phyloP scores from a whole-genome alignment of 345 rosid species.

The Gossypium turneri region DNA sequence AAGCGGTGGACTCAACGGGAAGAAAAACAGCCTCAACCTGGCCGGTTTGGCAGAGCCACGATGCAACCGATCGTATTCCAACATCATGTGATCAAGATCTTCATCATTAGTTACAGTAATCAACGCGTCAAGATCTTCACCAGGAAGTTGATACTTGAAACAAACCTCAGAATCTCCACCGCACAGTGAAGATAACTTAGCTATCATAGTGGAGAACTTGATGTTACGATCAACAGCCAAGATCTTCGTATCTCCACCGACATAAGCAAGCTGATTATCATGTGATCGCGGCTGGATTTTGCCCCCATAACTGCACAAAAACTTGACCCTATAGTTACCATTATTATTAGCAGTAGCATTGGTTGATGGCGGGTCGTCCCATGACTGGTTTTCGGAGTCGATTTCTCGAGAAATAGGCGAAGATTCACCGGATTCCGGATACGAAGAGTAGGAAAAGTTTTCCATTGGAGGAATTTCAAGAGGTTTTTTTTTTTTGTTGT shows the following conservation, averaged over 20 bases:
- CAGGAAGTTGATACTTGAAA: constrained; percentile 67
- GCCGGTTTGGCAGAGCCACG: constrained; percentile 45
- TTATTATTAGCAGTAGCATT: constrained; percentile 14
- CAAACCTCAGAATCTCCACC: constrained; percentile 28
- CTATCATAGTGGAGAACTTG: constrained; percentile 34
- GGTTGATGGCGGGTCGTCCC: constrained; percentile 36
- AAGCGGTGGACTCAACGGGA: constrained; percentile 25
- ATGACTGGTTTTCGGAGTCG: constrained; percentile 49
- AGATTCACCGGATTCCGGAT: constrained; percentile 58
- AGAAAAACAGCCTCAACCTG: constrained; percentile 50
- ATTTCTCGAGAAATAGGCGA: constrained; percentile 55
- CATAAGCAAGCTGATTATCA: constrained; percentile 51
- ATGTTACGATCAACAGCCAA: constrained; percentile 45
- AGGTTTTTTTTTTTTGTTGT: neutral
- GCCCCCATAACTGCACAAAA: constrained; percentile 70
- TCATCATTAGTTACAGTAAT: constrained; percentile 63
- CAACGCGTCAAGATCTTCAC: constrained; percentile 65
- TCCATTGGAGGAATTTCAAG: constrained; percentile 28
- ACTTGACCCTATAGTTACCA: constrained; percentile 37
- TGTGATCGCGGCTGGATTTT: constrained; percentile 63
- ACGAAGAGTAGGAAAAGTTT: constrained; percentile 41
- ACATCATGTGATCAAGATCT: constrained; percentile 64
- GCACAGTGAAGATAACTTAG: constrained; percentile 37
- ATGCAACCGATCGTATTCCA: constrained; percentile 54
- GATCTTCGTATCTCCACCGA: constrained; percentile 67